Percentiles rank a stretch among this genome's conserved stretches.
These are phyloP conservation scores for Stagonosporopsis cucurbitacearum DNA, from an alignment of 2,329 filamentous ascomycete genomes.

Conservation along the genomic window DNA sequence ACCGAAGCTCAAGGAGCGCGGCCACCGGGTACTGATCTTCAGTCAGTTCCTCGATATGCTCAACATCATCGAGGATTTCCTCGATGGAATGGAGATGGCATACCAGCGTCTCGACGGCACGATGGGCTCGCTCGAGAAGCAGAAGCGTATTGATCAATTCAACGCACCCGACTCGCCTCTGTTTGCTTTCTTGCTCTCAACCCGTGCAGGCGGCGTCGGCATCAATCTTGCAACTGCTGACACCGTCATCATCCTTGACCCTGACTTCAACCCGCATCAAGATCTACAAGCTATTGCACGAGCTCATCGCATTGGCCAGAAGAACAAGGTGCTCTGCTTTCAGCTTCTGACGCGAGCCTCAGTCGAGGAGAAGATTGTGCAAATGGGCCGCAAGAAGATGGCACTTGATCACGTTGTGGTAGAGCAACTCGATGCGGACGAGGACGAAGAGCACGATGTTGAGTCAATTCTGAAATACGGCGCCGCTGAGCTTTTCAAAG, in stretches of 20 bases:
- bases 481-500: conserved; percentile 83
- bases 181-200: conserved; percentile 92
- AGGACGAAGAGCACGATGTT: conserved; percentile 78
- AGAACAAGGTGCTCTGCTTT: conserved; percentile 93
- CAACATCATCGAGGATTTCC: conserved; percentile 88
- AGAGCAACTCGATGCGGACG: conserved; percentile 86
- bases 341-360: conserved; percentile 89
- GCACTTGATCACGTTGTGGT: conserved; percentile 94
- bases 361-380: conserved; percentile 94
- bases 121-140: conserved; percentile 82
- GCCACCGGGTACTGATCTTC: conserved; percentile 92
- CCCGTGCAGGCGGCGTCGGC: conserved; percentile 91
- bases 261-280: conserved; percentile 97
- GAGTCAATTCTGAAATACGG: conserved; percentile 89
- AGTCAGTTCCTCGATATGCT: conserved; percentile 93
- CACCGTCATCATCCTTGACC: conserved; percentile 96
- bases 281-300: conserved; percentile 95
- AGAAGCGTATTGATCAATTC: conserved; percentile 91
- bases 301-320: conserved; percentile 94
- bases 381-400: conserved; percentile 95
- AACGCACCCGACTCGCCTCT: conserved; percentile 82
- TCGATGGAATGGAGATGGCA: conserved; percentile 73
- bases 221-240: conserved; percentile 98
- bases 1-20: conserved; percentile 82
- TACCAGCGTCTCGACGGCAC: conserved; percentile 87